These are phyloP conservation scores for Termitomyces sp. DNA, from an alignment of 1,284 basidiomycete genomes.

Conservation along the genomic window DNA sequence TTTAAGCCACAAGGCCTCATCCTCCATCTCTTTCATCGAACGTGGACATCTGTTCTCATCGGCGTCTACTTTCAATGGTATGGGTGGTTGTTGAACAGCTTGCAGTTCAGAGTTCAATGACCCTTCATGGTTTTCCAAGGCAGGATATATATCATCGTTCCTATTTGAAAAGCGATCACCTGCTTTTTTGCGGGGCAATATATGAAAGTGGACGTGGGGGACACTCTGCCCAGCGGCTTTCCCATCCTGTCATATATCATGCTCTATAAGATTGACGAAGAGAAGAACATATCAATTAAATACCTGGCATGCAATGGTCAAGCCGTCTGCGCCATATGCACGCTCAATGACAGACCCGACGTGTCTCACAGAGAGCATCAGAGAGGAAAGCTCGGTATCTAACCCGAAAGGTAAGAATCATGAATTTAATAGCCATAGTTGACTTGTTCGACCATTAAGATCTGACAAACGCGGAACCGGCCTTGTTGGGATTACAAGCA, in stretches of 20 bases:
- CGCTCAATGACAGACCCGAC: conserved; percentile 67
- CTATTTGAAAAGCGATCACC: conserved; percentile 62
- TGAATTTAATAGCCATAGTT: neutral
- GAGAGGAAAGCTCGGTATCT: conserved; percentile 65
- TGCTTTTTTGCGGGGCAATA: conserved; percentile 71
- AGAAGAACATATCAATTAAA: neutral
- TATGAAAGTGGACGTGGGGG: conserved; percentile 88
- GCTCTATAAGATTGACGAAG: conserved; percentile 3
- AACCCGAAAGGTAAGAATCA: conserved; percentile 15
- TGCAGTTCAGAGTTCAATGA: conserved; percentile 38
- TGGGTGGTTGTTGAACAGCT: conserved; percentile 6
- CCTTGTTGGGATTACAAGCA: conserved; percentile 79
- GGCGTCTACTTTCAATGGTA: conserved; percentile 52
- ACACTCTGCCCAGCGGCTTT: conserved; percentile 80
- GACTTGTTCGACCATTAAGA: conserved; percentile 38
- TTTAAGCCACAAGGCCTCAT: conserved; percentile 65
- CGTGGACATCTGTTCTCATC: conserved; percentile 70
- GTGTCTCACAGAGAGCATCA: conserved; percentile 74
- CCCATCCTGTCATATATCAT: conserved; percentile 64
- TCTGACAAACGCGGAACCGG: conserved; percentile 75
- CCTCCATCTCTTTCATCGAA: conserved; percentile 68
- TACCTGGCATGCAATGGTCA: conserved; percentile 84
- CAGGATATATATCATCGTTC: conserved; percentile 80
- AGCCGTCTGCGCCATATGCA: conserved; percentile 67
- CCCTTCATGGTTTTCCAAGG: conserved; percentile 63